Evolutionary conservation across 257 asterid species (phyloP).

Genomic region (Paraleonurus japonicus): DNA sequence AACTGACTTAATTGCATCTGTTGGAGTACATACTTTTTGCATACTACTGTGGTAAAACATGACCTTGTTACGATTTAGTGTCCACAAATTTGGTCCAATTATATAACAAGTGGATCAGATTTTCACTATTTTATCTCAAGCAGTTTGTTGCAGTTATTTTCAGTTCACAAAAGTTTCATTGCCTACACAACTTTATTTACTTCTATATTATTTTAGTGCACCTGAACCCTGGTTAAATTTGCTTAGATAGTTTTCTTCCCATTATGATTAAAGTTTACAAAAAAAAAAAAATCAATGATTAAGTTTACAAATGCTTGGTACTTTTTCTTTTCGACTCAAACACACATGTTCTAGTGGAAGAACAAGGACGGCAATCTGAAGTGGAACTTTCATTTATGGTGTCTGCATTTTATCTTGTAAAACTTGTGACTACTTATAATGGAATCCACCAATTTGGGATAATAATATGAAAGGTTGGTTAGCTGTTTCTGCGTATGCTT

Average conservation of each 20-base stretch:
- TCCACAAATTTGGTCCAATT: constrained; percentile 9
- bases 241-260: constrained; percentile 16
- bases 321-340: not conserved
- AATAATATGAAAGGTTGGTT: not conserved
- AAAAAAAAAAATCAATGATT: no score
- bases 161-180: not conserved
- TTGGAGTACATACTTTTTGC: constrained; percentile 1
- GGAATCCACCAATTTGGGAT: not conserved
- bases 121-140: constrained; percentile 24
- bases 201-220: not conserved
- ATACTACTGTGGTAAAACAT: constrained; percentile 7
- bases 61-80: constrained; percentile 1
- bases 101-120: constrained; percentile 1
- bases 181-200: constrained; percentile 1
- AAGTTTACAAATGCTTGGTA: not conserved
- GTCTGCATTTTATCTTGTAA: constrained; percentile 7
- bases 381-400: not conserved
- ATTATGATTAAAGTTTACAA: constrained; percentile 1
- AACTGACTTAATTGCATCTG: constrained; percentile 18
- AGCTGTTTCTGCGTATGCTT: constrained; percentile 16
- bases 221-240: not conserved
- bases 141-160: constrained; percentile 5
- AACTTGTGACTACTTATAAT: not conserved
- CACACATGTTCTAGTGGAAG: not conserved
- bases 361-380: not conserved